phyloP scores from a whole-genome alignment of 2,329 filamentous ascomycete genomes.

The Fusarium graminum region DNA sequence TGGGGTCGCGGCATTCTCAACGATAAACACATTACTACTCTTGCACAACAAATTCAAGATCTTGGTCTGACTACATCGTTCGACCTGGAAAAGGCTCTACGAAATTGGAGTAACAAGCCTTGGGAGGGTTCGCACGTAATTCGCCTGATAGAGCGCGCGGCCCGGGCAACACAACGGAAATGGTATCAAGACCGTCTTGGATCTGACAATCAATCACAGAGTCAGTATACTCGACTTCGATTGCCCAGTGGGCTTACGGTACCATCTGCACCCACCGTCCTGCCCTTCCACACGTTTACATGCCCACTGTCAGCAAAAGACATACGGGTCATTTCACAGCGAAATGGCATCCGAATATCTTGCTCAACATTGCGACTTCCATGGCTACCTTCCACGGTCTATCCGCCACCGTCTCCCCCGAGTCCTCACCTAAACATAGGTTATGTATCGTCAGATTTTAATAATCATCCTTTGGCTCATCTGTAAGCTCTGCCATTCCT shows the following conservation, averaged over 20 bases:
- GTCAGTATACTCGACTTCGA: conserved; percentile 77
- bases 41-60: conserved; percentile 62
- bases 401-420: conserved; percentile 86
- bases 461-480: conserved; percentile 96
- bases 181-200: conserved; percentile 90
- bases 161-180: conserved; percentile 80
- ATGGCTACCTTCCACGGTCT: conserved; percentile 87
- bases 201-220: conserved; percentile 64
- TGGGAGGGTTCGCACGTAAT: conserved; percentile 93
- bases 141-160: conserved; percentile 85
- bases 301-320: conserved; percentile 92
- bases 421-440: conserved; percentile 88
- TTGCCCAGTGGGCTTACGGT: conserved; percentile 80
- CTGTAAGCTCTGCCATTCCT: conserved; percentile 64
- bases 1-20: conserved; percentile 85
- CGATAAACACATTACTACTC: conserved; percentile 63
- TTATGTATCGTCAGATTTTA: conserved; percentile 98
- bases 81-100: conserved; percentile 58
- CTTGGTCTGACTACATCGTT: conserved; percentile 55
- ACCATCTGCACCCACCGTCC: conserved; percentile 90
- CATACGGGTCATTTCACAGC: conserved; percentile 92
- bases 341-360: conserved; percentile 93
- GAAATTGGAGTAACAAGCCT: conserved; percentile 76
- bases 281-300: conserved; percentile 98
- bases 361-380: conserved; percentile 87